These are phyloP conservation scores for Prunus salicina DNA, from an alignment of 306 rosid genomes.

Conservation along the genomic window DNA sequence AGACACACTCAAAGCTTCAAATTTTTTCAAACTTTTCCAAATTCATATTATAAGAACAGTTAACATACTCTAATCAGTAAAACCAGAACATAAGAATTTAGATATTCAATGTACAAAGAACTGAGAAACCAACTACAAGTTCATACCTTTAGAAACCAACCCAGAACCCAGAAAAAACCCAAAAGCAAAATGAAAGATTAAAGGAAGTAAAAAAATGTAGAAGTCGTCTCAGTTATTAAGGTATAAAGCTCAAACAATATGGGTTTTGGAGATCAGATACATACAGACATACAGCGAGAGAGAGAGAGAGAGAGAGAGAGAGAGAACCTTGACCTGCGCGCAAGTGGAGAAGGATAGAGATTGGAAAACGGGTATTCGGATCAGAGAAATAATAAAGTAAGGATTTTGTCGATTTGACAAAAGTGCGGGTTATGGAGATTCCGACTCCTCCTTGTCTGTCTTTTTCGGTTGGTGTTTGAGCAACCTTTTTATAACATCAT, in stretches of 20 bases:
- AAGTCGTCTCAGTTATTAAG: background rate
- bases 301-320: no score
- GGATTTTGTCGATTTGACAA: background rate
- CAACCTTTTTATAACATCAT: background rate
- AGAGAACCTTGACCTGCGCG: slow-evolving; percentile 18
- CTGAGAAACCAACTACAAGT: background rate
- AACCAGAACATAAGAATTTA: background rate
- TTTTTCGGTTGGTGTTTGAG: background rate
- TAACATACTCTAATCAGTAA: background rate
- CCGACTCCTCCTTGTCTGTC: background rate
- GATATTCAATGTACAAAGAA: slow-evolving; percentile 7
- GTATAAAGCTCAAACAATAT: background rate
- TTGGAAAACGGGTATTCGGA: background rate
- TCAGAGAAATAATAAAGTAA: background rate
- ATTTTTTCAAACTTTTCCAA: background rate
- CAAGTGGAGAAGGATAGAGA: slow-evolving; percentile 3
- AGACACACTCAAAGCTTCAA: background rate
- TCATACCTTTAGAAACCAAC: slow-evolving; percentile 1
- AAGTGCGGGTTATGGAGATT: background rate
- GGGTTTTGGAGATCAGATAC: background rate
- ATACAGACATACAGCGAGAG: background rate
- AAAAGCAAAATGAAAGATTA: background rate
- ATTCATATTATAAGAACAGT: background rate
- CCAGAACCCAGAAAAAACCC: background rate
- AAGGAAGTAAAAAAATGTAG: background rate